phyloP scores from a whole-genome alignment of 441 rosid genomes.

The Metrosideros polymorpha region DNA sequence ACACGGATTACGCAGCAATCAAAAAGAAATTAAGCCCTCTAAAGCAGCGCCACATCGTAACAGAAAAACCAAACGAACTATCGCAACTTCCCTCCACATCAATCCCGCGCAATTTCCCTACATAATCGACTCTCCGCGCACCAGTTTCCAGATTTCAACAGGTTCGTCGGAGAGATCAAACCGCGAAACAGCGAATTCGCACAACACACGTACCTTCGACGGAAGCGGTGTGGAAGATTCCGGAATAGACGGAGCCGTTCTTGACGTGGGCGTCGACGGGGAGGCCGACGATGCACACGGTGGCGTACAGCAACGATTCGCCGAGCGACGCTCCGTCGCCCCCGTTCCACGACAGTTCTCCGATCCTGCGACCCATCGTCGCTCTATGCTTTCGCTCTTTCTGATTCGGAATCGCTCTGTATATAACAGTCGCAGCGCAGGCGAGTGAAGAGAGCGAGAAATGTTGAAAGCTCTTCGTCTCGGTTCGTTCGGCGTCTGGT shows the following conservation, averaged over 20 bases:
- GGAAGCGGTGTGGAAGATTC: constrained; percentile 69
- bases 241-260: constrained; percentile 76
- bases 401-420: not conserved
- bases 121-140: not conserved
- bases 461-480: not conserved
- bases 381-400: not conserved
- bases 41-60: not conserved
- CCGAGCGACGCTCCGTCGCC: constrained; percentile 23
- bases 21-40: not conserved
- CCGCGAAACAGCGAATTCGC: not conserved
- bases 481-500: not conserved
- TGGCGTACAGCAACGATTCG: constrained; percentile 55
- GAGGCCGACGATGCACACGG: constrained; percentile 59
- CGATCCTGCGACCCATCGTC: constrained; percentile 44
- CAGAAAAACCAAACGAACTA: not conserved
- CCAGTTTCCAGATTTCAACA: not conserved
- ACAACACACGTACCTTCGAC: constrained; percentile 38
- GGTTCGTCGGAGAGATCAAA: not conserved
- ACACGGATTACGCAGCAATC: not conserved
- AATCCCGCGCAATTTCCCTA: not conserved
- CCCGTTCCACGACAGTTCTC: constrained; percentile 15
- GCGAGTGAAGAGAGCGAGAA: not conserved
- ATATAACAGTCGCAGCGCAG: not conserved
- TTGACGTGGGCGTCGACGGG: constrained; percentile 70
- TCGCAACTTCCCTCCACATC: not conserved